A percentile compares a stretch with the other conserved stretches of the same genome.
Conservation (phyloP, 192 early-diverging fungal genomes). For the Obelidium mucronatum region DNA sequence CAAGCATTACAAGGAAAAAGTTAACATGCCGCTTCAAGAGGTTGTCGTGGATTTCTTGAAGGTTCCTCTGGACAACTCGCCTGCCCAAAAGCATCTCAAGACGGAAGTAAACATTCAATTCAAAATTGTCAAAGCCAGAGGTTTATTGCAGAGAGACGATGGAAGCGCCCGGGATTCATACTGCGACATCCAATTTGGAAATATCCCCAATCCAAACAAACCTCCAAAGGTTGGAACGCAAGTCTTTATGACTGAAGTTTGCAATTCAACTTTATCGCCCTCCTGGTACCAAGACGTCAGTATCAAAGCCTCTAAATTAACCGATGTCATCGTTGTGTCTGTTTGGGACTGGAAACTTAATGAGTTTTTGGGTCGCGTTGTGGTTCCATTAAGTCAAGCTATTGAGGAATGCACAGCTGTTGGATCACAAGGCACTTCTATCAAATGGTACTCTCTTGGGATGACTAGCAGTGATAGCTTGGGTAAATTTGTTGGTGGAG, state of each 20-base stretch:
- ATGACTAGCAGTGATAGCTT: conserved; percentile 49
- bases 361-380: conserved; percentile 56
- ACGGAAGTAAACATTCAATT: conserved; percentile 33
- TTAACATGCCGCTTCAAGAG: conserved; percentile 45
- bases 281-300: no score
- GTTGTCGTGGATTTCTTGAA: conserved; percentile 48
- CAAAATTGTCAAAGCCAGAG: conserved; percentile 55
- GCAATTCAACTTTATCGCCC: no score
- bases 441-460: conserved; percentile 44
- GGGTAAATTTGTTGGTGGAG: conserved; percentile 63
- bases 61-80: neutral
- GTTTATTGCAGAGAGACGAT: conserved; percentile 50
- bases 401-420: conserved; percentile 39
- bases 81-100: neutral
- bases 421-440: conserved; percentile 36
- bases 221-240: conserved; percentile 45
- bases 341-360: no score
- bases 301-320: no score
- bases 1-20: conserved; percentile 37
- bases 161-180: conserved; percentile 53
- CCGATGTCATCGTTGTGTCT: no score
- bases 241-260: no score
- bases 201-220: conserved; percentile 44
- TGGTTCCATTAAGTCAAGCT: conserved; percentile 45
- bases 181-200: conserved; percentile 55